phyloP scores from a whole-genome alignment of 805 yeast genomes.

The Kregervanrija pseudodelftensis region DNA sequence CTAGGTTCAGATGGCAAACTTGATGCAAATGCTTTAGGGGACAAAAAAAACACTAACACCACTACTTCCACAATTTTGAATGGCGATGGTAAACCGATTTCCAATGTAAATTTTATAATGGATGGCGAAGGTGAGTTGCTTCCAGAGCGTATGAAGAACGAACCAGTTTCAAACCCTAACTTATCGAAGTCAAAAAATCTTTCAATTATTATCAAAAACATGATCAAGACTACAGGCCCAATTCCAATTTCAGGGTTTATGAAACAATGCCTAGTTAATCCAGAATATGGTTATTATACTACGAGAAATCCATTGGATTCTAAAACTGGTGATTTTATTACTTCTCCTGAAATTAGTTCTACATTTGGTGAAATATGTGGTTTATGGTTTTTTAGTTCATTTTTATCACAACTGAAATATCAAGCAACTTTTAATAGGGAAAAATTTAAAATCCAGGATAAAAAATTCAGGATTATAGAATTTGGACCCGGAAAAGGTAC shows the following conservation, averaged over 20 bases:
- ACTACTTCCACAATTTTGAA: constrained; percentile 5
- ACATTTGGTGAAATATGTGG: constrained; percentile 85
- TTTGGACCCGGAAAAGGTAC: constrained; percentile 88
- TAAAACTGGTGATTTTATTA: constrained; percentile 62
- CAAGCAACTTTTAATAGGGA: constrained; percentile 16
- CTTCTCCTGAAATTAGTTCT: constrained; percentile 82
- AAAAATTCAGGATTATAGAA: constrained; percentile 52
- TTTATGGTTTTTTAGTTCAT: constrained; percentile 54
- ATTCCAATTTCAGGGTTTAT: constrained; percentile 65
- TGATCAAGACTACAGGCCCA: constrained; percentile 68
- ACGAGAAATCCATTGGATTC: constrained; percentile 57
- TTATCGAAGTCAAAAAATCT: constrained; percentile 10
- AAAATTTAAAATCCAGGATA: constrained; percentile 17
- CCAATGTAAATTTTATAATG: not conserved
- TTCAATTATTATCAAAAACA: constrained; percentile 33
- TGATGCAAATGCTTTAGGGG: too few species aligned
- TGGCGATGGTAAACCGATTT: constrained; percentile 7
- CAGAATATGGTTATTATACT: constrained; percentile 72
- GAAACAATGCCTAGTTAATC: constrained; percentile 77
- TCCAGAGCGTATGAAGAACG: not conserved
- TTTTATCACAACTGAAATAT: constrained; percentile 53
- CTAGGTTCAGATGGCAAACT: too few species aligned
- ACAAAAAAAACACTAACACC: not conserved
- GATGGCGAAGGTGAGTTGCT: constrained; percentile 1
- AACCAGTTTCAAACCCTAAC: constrained; percentile 1